phyloP scores from a whole-genome alignment of 1,284 basidiomycete genomes.

The Vanrija humicola region DNA sequence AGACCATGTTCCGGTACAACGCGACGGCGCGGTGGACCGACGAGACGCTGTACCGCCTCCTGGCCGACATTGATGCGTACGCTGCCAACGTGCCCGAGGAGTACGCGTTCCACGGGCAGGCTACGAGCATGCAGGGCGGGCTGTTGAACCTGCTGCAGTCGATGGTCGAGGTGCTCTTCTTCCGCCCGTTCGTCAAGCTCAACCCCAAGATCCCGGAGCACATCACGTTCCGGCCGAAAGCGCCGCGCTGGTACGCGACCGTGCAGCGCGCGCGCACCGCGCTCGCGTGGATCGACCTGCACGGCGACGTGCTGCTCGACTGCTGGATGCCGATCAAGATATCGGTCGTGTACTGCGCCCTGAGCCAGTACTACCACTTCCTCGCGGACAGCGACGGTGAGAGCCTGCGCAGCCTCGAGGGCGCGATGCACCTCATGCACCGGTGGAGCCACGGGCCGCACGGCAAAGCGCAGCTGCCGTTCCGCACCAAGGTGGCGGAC shows the following conservation, averaged over 20 bases:
- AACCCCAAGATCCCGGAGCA: conserved; percentile 12
- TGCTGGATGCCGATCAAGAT: conserved; percentile 15
- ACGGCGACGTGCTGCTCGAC: conserved; percentile 11
- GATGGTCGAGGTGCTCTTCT: conserved; percentile 4
- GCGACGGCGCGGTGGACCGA: conserved; percentile 9
- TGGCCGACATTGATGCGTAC: conserved; percentile 5
- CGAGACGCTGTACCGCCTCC: background rate
- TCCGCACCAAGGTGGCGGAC: conserved; percentile 12
- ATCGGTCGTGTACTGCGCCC: conserved; percentile 6
- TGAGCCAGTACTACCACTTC: conserved; percentile 15
- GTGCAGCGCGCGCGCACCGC: conserved; percentile 7
- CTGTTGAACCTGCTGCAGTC: conserved; percentile 1
- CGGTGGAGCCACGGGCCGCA: conserved; percentile 11
- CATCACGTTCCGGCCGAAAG: conserved; percentile 9
- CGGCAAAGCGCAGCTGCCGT: conserved; percentile 5
- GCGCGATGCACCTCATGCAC: conserved; percentile 14
- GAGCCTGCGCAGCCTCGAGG: conserved; percentile 2
- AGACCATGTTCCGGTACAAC: conserved; percentile 10
- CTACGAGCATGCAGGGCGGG: conserved; percentile 8
- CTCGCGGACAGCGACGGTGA: conserved; percentile 9
- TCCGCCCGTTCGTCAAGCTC: conserved; percentile 14
- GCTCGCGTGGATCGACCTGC: conserved; percentile 5
- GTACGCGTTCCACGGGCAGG: conserved; percentile 3
- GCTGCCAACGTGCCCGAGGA: conserved; percentile 3
- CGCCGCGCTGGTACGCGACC: conserved; percentile 5